Percentiles rank a stretch among this genome's conserved stretches.
Evolutionary conservation across 148 eudicot genomes (phyloP).

Genomic region (Talinum fruticosum): DNA sequence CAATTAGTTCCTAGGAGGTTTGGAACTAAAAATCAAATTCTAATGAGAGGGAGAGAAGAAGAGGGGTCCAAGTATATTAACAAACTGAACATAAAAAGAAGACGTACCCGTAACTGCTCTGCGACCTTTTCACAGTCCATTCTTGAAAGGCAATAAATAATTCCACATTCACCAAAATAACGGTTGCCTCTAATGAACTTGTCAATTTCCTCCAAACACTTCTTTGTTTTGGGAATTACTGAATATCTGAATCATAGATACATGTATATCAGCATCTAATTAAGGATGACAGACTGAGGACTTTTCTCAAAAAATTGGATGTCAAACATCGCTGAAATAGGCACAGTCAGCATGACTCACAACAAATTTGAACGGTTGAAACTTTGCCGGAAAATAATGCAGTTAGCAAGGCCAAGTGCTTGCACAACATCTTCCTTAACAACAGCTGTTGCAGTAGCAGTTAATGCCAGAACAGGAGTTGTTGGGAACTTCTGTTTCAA

Average conservation of each 20-base stretch:
- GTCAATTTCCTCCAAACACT: conserved; percentile 90
- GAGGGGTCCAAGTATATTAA: neutral
- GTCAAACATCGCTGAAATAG: conserved; percentile 12
- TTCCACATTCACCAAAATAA: conserved; percentile 93
- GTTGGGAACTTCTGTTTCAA: conserved; percentile 85
- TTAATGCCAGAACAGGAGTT: conserved; percentile 89
- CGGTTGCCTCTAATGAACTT: conserved; percentile 61
- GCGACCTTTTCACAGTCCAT: conserved; percentile 98
- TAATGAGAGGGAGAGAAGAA: neutral
- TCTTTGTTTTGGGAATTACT: conserved; percentile 88
- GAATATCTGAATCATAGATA: conserved; percentile 60
- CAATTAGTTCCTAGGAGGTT: neutral
- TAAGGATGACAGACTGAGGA: too few relatives aligned
- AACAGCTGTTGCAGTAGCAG: conserved; percentile 96
- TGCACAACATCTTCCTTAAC: conserved; percentile 99
- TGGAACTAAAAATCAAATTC: too few relatives aligned
- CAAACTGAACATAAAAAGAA: neutral
- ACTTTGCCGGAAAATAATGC: conserved; percentile 92
- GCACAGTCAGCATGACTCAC: conserved; percentile 34
- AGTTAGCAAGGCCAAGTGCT: conserved; percentile 93
- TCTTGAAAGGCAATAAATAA: conserved; percentile 94
- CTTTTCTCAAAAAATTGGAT: neutral
- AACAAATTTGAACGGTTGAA: conserved; percentile 90
- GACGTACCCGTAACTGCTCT: conserved; percentile 74
- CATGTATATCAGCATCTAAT: conserved; percentile 5